Percentiles rank a stretch among this genome's conserved stretches.
Conservation (phyloP, 176 grass and related monocot species). For the Sorghum bicolor region Sorghum_bicolor_NCBIv3 NC_012879.2:4588001-4588500, state of each 20-base stretch:
- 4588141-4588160: slow-evolving; percentile 12
- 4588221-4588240: not conserved
- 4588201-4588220: slow-evolving; percentile 10
- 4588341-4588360: not conserved
- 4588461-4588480: not conserved
- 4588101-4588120: slow-evolving; percentile 10
- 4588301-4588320: not conserved
- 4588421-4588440: not conserved
- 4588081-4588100: not conserved
- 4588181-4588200: not conserved
- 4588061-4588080: slow-evolving; percentile 12
- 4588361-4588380: slow-evolving; percentile 19
- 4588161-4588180: not conserved
- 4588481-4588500: not conserved
- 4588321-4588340: slow-evolving; percentile 29
- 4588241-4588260: not conserved
- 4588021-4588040: slow-evolving; percentile 26
- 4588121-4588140: slow-evolving; percentile 22
- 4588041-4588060: not conserved
- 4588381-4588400: not conserved
- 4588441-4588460: not conserved
- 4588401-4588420: not conserved
- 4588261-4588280: not conserved
- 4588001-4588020: slow-evolving; percentile 23
- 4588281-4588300: slow-evolving; percentile 12